A percentile compares a stretch with the other conserved stretches of the same genome.
Conservation (phyloP, 805 yeast genomes). For the Kodamaea fukazawae region DNA sequence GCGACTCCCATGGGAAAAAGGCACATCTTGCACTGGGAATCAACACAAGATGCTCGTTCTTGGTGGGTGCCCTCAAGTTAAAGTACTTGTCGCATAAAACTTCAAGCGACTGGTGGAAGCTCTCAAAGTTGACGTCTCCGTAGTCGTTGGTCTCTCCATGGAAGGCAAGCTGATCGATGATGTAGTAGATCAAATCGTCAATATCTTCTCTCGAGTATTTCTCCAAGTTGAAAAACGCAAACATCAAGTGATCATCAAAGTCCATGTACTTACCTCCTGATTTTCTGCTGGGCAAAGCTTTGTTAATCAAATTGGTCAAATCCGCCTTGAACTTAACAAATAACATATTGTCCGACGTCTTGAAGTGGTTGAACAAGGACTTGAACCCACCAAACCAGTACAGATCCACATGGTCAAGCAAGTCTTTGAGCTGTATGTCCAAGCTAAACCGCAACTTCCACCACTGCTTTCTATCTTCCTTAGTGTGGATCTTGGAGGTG, state of each 20-base stretch:
- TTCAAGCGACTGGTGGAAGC: slow-evolving; percentile 51
- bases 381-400: slow-evolving; percentile 78
- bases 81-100: slow-evolving; percentile 35
- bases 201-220: slow-evolving; percentile 29
- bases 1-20: slow-evolving; percentile 88
- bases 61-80: slow-evolving; percentile 8
- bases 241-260: slow-evolving; percentile 19
- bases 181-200: slow-evolving; percentile 63
- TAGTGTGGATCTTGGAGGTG: slow-evolving; percentile 51
- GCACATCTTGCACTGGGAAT: slow-evolving; percentile 65
- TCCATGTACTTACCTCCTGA: slow-evolving; percentile 7
- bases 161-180: slow-evolving; percentile 56
- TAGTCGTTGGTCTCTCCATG: slow-evolving; percentile 66
- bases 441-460: slow-evolving; percentile 67
- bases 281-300: slow-evolving; percentile 14
- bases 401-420: slow-evolving; percentile 58
- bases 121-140: slow-evolving; percentile 62
- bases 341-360: slow-evolving; percentile 13
- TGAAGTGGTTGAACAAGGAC: slow-evolving; percentile 51
- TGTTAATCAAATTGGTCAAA: slow-evolving; percentile 16
- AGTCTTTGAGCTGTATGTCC: slow-evolving; percentile 51
- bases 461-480: slow-evolving; percentile 68
- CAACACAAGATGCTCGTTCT: slow-evolving; percentile 58
- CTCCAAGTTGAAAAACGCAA: slow-evolving; percentile 19
- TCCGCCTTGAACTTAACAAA: slow-evolving; percentile 20